phyloP scores from a whole-genome alignment of 371 early-diverging fungal genomes.

The Coemansia sp. region DNA sequence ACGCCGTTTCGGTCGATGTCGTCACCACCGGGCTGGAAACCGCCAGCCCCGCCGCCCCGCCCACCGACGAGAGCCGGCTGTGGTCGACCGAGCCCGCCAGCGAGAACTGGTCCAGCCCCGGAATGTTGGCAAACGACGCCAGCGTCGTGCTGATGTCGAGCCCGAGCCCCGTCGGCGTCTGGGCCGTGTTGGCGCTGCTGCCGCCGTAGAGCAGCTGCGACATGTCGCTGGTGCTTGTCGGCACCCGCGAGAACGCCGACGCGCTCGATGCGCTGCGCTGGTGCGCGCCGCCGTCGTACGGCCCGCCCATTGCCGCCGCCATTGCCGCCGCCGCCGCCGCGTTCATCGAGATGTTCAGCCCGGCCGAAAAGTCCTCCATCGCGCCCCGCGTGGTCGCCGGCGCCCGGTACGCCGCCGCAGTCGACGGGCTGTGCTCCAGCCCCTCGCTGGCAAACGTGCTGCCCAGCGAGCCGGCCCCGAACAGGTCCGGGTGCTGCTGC shows the following conservation, averaged over 20 bases:
- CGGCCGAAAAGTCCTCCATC: slow-evolving; percentile 37
- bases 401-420: slow-evolving; percentile 1
- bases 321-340: slow-evolving; percentile 29
- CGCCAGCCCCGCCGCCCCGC: background rate
- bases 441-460: slow-evolving; percentile 22
- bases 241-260: slow-evolving; percentile 42
- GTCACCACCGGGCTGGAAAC: slow-evolving; percentile 21
- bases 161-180: slow-evolving; percentile 10
- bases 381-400: background rate
- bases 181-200: background rate
- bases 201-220: slow-evolving; percentile 28
- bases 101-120: slow-evolving; percentile 34
- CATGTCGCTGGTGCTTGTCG: slow-evolving; percentile 13
- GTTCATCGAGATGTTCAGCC: slow-evolving; percentile 45
- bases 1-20: slow-evolving; percentile 8
- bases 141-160: slow-evolving; percentile 37
- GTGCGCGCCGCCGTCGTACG: slow-evolving; percentile 25
- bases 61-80: slow-evolving; percentile 12
- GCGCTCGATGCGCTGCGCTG: slow-evolving; percentile 27
- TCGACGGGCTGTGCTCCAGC: slow-evolving; percentile 14
- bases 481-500: slow-evolving; percentile 14
- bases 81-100: slow-evolving; percentile 15
- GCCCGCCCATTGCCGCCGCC: slow-evolving; percentile 16
- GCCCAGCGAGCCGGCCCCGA: slow-evolving; percentile 16
- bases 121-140: slow-evolving; percentile 30